Evolutionary conservation across 441 rosid species (phyloP), one percentile per base, ranked within the genome.

Genomic region (Croton setiger): DNA sequence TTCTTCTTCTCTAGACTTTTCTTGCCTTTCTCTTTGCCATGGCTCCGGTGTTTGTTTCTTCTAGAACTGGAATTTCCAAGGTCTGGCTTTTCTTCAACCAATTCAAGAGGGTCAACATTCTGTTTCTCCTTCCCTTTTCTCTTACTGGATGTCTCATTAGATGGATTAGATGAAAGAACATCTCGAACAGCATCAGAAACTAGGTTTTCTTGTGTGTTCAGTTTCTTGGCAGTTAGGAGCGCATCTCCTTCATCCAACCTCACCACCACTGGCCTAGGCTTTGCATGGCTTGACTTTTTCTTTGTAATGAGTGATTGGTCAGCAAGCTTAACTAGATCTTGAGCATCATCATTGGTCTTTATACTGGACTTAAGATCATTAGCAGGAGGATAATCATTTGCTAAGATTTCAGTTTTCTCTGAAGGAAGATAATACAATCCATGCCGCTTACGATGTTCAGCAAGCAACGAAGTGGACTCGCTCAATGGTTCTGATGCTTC

Each of bases 261-360:
- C 74, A 93, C 92, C 60, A 91, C 97, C 59, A 91, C 89, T 57
- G 97, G 97, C 80, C 97, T 88, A 39, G 87, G 84, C 72, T 91
- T 93, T 67, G 79, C 80, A 59, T 76, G 70, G 65, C 72, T 86
- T 18, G 84, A 68, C 69, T 86, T 89, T 78, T 69, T 83, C 85
- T 78, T 84, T 3, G 82, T 67, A 47, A 64, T 65, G 43, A 84
- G 76, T 20, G 92, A 84, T 63, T 83, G 83, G 47, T 77, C 84
- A 4, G 96, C 67, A 49, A 84, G 84, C 81, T 80, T 80, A 71
- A 73, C 77, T 36, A 81, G 80, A 83, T 84, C 80, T 62, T 58
- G 68, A 23, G 83, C 74, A 68, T 79, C 84, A 72, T 87, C 79
- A 57, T 55, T 71, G 73, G 67, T 21, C 68, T 55, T 71, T 43